Conservation (phyloP, 768 basidiomycete genomes). For the Tylopilus vinaceipallidus region DNA sequence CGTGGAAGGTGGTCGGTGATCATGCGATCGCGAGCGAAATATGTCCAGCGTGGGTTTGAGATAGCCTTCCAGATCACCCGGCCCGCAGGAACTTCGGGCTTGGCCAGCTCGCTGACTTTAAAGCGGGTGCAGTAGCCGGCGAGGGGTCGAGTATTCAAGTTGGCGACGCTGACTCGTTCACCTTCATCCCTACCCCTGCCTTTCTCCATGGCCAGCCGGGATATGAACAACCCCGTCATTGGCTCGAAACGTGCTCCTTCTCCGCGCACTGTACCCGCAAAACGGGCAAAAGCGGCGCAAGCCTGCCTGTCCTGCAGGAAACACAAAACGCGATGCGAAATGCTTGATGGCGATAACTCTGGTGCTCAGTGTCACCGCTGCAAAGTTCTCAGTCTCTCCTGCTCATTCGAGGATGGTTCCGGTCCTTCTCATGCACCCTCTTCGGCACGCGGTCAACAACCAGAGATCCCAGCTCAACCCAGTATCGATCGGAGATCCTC, state of each 20-base stretch:
- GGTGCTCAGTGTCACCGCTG: slow-evolving; percentile 47
- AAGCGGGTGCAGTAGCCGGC: slow-evolving; percentile 22
- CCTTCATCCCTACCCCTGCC: slow-evolving; percentile 5
- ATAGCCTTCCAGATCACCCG: slow-evolving; percentile 6
- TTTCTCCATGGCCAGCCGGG: slow-evolving; percentile 19
- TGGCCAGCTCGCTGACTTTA: slow-evolving; percentile 23
- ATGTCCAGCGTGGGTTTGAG: background rate
- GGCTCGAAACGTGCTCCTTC: slow-evolving; percentile 33
- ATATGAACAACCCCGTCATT: slow-evolving; percentile 19
- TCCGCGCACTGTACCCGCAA: slow-evolving; percentile 31
- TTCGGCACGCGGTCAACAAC: slow-evolving; percentile 18
- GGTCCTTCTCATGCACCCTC: slow-evolving; percentile 14
- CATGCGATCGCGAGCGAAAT: background rate
- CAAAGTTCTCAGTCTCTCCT: slow-evolving; percentile 44
- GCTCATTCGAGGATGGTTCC: slow-evolving; percentile 42
- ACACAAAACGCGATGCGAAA: slow-evolving; percentile 50
- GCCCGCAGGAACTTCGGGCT: background rate
- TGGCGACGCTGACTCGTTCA: background rate
- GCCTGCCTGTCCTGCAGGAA: slow-evolving; percentile 47
- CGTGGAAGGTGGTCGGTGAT: background rate
- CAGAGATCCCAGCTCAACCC: slow-evolving; percentile 21
- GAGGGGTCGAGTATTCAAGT: slow-evolving; percentile 8
- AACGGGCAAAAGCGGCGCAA: slow-evolving; percentile 43
- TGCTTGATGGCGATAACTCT: slow-evolving; percentile 40
- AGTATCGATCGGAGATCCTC: slow-evolving; percentile 27